Evolutionary conservation across 768 basidiomycete genomes (phyloP), one percentile per base, ranked within the genome.

Genomic region (Leccinum ochraceum): DNA sequence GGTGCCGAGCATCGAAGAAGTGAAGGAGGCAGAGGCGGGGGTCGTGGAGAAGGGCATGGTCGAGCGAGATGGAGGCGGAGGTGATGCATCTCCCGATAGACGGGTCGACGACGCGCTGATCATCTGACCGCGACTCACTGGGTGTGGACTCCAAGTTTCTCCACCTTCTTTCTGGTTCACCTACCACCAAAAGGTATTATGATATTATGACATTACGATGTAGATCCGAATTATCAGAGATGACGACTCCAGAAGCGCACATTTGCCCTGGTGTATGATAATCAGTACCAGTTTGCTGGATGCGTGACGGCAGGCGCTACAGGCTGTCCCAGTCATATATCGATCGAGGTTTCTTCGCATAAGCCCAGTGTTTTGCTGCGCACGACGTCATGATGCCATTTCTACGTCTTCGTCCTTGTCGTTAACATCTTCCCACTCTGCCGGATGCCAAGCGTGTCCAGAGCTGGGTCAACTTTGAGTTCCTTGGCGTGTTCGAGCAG

Each of bases 401-500:
- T 86, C 83, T 16, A 85, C 78, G 66, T 87, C 86, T 11, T 75
- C 77, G 63, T 51, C 83, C 0, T 75, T 6, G 36, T 76, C 81
- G 32, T 32, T 32, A 32, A 32, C 32, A 32, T 10, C 32, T 32
- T 32, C 10, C 10, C 32, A 32, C 10, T 11, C 32, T 13, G 80
- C 72, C 0, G 85, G 80, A 95, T 81, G 1, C 92, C 92, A 48
- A 85, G 74, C 6, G 76, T 78, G 54, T 92, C 86, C 59, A 95
- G 32, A 32, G 32, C 10, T 32, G 32, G 32, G 69, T 62, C 74
- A 56, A 93, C 28, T 30, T 30, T 80, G 52, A 97, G 81, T 64
- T 95, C 93, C 53, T 81, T 75, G 28, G 81, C 84, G 70, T 97
- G 94, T 42, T 86, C 85, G 3, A n/a, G 17, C 7, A 9, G 92